A percentile compares a stretch with the other conserved stretches of the same genome.
Evolutionary conservation across 306 rosid genomes (phyloP).

Genomic region (Cucurbita moschata): DNA sequence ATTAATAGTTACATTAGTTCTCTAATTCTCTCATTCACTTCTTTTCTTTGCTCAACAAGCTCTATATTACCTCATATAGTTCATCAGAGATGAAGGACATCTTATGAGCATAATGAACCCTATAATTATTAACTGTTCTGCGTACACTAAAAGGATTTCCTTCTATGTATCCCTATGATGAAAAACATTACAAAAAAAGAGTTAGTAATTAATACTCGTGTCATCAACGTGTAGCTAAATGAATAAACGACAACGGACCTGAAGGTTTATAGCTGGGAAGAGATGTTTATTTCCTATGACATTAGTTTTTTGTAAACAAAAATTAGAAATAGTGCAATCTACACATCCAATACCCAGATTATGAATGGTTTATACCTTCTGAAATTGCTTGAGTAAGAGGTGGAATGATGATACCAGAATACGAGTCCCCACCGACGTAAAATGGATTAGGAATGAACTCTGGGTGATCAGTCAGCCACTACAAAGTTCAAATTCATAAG

Average conservation of each 20-base stretch:
- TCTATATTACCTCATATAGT: slow-evolving; percentile 23
- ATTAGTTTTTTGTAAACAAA: neutral
- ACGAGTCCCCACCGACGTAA: slow-evolving; percentile 61
- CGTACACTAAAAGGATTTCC: slow-evolving; percentile 32
- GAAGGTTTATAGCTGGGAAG: slow-evolving; percentile 39
- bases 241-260: slow-evolving; percentile 16
- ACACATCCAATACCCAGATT: neutral
- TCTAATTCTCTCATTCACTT: neutral
- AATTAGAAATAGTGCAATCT: neutral
- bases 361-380: slow-evolving; percentile 17
- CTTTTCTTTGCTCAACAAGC: neutral
- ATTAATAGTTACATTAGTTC: neutral
- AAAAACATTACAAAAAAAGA: neutral
- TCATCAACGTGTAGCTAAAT: neutral
- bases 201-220: neutral
- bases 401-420: slow-evolving; percentile 54
- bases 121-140: neutral
- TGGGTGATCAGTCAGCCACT: slow-evolving; percentile 51
- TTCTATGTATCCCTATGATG: slow-evolving; percentile 38
- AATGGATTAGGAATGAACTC: slow-evolving; percentile 16
- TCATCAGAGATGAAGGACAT: slow-evolving; percentile 58
- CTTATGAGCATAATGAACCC: slow-evolving; percentile 33
- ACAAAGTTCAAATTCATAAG: neutral
- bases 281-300: slow-evolving; percentile 33
- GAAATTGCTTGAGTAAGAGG: slow-evolving; percentile 28